These are phyloP conservation scores for Komagataella phaffii DNA, from an alignment of 805 yeast species.

Conservation along the genomic window DNA sequence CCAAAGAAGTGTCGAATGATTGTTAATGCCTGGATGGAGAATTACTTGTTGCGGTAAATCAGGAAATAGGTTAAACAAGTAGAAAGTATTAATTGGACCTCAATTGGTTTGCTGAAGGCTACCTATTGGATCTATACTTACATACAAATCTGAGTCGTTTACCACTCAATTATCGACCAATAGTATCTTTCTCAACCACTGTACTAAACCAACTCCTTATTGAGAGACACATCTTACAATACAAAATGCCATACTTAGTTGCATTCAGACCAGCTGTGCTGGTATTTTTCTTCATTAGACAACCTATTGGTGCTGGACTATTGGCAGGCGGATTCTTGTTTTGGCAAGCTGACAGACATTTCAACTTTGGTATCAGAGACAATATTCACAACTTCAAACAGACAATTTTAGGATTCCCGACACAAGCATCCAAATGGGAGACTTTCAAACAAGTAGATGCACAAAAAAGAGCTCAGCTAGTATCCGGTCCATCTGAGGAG, in stretches of 20 bases:
- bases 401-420: slow-evolving; percentile 18
- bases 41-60: too few species aligned
- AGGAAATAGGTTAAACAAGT: too few species aligned
- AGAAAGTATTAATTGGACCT: too few species aligned
- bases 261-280: slow-evolving; percentile 22
- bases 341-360: slow-evolving; percentile 22
- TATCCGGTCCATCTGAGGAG: not conserved
- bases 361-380: slow-evolving; percentile 17
- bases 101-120: too few species aligned
- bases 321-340: slow-evolving; percentile 17
- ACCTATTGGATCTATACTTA: too few species aligned
- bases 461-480: slow-evolving; percentile 9
- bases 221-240: not conserved
- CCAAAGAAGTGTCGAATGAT: too few species aligned
- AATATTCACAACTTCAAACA: slow-evolving; percentile 14
- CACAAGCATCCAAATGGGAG: slow-evolving; percentile 14
- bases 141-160: not conserved
- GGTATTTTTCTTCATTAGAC: slow-evolving; percentile 20
- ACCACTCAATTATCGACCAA: not conserved
- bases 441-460: slow-evolving; percentile 18
- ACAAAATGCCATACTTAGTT: not conserved
- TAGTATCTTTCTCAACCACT: not conserved
- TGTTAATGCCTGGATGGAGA: too few species aligned
- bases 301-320: slow-evolving; percentile 21
- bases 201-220: not conserved